Base-by-base conservation (phyloP, 768 basidiomycete species). In the Serendipita indica region DNA sequence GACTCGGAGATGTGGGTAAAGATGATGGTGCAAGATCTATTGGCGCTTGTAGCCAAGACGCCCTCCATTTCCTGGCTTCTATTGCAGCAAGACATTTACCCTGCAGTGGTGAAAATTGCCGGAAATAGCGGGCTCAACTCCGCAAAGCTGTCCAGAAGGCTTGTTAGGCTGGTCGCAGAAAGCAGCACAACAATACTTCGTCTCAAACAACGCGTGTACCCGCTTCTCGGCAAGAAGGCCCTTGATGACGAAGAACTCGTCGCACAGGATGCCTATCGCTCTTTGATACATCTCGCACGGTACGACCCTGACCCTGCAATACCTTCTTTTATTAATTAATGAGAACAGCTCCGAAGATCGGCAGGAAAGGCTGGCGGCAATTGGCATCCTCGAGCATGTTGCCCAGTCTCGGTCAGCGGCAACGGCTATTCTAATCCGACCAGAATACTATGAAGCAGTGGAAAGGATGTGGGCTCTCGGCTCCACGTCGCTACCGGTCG, bases 11-110 rank as follows among this genome's bases (percentile, higher is more conserved):
- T 54, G 7, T 54, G 49, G 49, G 49, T 54, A 16, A 27, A 18
- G 32, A 54, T 54, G 49, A 54, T 54, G 49, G 49, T 32, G 30
- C 49, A 54, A 54, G 49, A 54, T 28, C 32, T 54, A 20, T 2
- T 54, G 49, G 20, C 20, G 10, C 49, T 54, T 28, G 49, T 54
- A 28, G 49, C 49, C 4, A 54, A 54, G 0, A 18, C 22, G n/a
- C 49, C 49, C 12, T 7, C 7, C 10, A 10, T 54, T 10, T 27
- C 25, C 7, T 54, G 22, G 22, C 22, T 54, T 18, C 25, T 54
- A 30, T 27, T 54, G 30, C 22, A 54, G 30, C 10, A 10, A 30
- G 25, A 18, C 2, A 27, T 54, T 10, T 54, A 54, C 30, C 32
- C 49, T n/a, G 22, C n/a, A 25, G 49, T 54, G 22, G 22, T 16